These are phyloP conservation scores for Diaporthe vexans DNA, from an alignment of 2,329 filamentous ascomycete genomes.

Conservation along the genomic window DNA sequence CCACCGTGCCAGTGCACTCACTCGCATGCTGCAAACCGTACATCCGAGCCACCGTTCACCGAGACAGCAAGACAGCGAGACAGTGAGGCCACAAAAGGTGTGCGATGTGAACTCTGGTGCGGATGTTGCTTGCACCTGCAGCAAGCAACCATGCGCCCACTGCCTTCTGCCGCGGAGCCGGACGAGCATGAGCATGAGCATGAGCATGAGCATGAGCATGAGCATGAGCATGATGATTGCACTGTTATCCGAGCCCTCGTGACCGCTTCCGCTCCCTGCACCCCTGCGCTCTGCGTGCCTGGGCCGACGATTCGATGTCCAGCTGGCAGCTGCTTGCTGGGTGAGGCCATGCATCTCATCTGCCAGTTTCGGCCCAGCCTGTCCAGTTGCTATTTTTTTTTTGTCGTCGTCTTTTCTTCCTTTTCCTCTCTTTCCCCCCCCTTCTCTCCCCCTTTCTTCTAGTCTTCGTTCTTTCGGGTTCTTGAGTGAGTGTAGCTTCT, in stretches of 20 bases:
- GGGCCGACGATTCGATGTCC: neutral
- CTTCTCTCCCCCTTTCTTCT: too few species aligned
- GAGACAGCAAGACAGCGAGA: neutral
- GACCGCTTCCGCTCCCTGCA: neutral
- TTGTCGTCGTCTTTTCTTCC: too few species aligned
- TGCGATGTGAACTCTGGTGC: neutral
- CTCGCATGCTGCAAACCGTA: neutral
- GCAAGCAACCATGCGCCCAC: neutral
- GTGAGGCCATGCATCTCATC: too few species aligned
- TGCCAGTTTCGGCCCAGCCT: neutral
- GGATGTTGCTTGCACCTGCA: constrained; percentile 1
- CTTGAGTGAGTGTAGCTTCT: too few species aligned
- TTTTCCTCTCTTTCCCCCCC: too few species aligned
- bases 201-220: too few species aligned
- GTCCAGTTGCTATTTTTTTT: neutral
- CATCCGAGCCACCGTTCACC: too few species aligned
- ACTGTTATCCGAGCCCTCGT: constrained; percentile 11
- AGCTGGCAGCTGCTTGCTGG: too few species aligned
- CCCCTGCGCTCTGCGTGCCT: neutral
- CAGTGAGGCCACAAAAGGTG: neutral
- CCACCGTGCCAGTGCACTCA: neutral
- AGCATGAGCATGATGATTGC: neutral
- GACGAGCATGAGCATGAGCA: neutral
- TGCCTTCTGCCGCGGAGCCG: neutral
- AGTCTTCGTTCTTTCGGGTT: too few species aligned